Conservation (phyloP, 2,329 filamentous ascomycete genomes). For the Westerdykella ornata region DNA sequence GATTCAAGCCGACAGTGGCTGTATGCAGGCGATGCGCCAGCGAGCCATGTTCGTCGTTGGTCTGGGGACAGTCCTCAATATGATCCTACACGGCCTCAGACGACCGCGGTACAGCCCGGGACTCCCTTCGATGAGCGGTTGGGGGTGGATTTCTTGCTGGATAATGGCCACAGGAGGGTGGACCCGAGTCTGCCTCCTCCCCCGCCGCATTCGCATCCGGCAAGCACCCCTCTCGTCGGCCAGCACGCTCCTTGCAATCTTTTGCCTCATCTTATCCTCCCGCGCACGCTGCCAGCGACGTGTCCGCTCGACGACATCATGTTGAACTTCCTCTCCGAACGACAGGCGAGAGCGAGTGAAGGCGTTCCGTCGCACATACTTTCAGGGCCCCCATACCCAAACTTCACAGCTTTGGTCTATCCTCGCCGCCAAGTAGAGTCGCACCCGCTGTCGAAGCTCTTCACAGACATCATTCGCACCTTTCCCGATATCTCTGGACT, state of each 20-base stretch:
- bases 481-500: constrained; percentile 73
- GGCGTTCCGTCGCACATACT: constrained; percentile 55
- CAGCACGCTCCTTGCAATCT: constrained; percentile 25
- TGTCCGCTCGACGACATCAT: constrained; percentile 75
- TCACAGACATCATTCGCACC: constrained; percentile 77
- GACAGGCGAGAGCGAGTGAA: constrained; percentile 58
- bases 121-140: constrained; percentile 52
- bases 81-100: constrained; percentile 22
- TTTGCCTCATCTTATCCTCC: constrained; percentile 33
- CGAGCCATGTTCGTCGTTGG: constrained; percentile 31
- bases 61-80: constrained; percentile 33
- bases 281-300: constrained; percentile 57
- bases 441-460: constrained; percentile 75
- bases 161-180: constrained; percentile 45
- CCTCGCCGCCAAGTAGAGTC: constrained; percentile 56
- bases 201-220: constrained; percentile 30
- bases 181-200: constrained; percentile 39
- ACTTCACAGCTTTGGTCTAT: constrained; percentile 70
- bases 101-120: constrained; percentile 12
- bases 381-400: constrained; percentile 71
- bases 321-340: constrained; percentile 68
- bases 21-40: constrained; percentile 25
- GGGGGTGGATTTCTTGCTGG: constrained; percentile 66
- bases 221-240: constrained; percentile 17
- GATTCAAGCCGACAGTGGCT: constrained; percentile 27